Percentiles rank a stretch among this genome's conserved stretches.
Evolutionary conservation across 2,329 filamentous ascomycete genomes (phyloP).

Genomic region (Biscogniauxia marginata): DNA sequence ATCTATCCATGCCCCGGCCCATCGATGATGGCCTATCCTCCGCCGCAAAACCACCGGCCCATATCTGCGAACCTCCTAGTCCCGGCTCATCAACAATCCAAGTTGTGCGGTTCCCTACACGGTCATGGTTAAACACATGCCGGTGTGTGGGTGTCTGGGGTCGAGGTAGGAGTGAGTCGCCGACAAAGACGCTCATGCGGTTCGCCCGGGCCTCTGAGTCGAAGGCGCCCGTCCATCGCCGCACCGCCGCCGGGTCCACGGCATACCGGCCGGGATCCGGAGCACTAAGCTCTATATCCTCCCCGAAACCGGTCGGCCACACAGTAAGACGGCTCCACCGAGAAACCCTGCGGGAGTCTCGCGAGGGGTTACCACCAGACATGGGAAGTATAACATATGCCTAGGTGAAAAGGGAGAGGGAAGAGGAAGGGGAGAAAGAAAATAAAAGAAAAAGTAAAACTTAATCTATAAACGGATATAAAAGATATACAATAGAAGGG

Average conservation of each 20-base stretch:
- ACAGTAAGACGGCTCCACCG: constrained; percentile 17
- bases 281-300: constrained; percentile 8
- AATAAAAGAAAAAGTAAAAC: neutral
- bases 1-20: constrained; percentile 9
- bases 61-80: constrained; percentile 12
- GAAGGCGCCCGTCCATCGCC: constrained; percentile 20
- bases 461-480: neutral
- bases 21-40: constrained; percentile 17
- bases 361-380: neutral
- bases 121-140: constrained; percentile 10
- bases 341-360: constrained; percentile 1
- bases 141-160: constrained; percentile 9
- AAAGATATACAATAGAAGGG: neutral
- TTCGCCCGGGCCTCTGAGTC: constrained; percentile 19
- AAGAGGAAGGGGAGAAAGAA: neutral
- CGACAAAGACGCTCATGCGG: constrained; percentile 20
- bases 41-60: constrained; percentile 20
- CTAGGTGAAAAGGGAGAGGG: neutral
- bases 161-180: constrained; percentile 16
- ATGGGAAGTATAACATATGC: neutral
- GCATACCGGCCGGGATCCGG: constrained; percentile 9
- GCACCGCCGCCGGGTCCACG: constrained; percentile 2
- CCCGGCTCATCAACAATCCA: constrained; percentile 12
- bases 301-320: constrained; percentile 15
- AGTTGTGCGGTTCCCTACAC: constrained; percentile 6